A percentile compares a stretch with the other conserved stretches of the same genome.
Conservation (phyloP, 176 grass and related monocot species). For the Zoysia pacifica region DNA sequence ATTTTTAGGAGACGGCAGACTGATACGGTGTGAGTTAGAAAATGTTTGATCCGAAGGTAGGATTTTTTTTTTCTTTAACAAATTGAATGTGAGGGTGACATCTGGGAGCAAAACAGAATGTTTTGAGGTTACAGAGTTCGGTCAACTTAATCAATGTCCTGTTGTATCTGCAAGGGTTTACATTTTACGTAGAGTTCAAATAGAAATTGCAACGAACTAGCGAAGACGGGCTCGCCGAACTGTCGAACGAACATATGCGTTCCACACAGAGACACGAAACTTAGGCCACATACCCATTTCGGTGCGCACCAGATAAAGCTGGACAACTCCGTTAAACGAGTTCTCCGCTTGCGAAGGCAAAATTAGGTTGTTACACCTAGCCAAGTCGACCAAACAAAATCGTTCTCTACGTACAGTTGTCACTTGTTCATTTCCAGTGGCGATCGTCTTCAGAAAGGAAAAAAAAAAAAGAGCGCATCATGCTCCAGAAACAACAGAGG, state of each 20-base stretch:
- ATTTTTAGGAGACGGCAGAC: background rate
- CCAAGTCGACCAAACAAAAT: conserved; percentile 27
- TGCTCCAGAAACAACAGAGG: background rate
- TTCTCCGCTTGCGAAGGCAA: conserved; percentile 4
- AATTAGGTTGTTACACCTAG: conserved; percentile 7
- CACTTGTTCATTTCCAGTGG: background rate
- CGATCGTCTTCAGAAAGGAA: background rate
- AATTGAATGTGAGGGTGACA: background rate
- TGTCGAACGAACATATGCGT: background rate
- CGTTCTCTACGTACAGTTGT: background rate
- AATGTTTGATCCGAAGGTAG: background rate
- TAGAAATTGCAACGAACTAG: background rate
- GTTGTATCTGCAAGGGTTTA: background rate
- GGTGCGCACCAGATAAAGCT: background rate
- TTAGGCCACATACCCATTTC: background rate
- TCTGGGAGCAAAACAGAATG: background rate
- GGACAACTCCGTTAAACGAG: background rate
- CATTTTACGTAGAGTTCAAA: conserved; percentile 2
- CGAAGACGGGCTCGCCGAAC: conserved; percentile 6
- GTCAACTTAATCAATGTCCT: background rate
- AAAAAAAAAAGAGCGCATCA: background rate
- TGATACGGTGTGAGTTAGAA: background rate
- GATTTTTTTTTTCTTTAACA: background rate
- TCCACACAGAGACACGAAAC: background rate
- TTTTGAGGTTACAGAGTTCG: background rate